Evolutionary conservation across 768 basidiomycete species (phyloP).

Genomic region (Myochromella boudieri): DNA sequence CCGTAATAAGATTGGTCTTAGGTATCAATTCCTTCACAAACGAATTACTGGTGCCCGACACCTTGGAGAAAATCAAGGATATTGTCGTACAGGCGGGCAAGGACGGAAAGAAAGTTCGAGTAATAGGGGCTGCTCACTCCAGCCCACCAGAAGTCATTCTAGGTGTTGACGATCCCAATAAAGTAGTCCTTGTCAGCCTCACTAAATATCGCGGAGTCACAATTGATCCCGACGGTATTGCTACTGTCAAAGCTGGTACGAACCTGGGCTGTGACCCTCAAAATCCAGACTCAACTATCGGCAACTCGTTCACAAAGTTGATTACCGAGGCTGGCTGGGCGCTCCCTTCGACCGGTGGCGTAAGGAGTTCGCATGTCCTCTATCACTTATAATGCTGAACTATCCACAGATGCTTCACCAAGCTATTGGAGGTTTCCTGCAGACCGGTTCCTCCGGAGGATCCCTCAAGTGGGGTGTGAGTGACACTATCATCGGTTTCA

Average conservation of each 20-base stretch:
- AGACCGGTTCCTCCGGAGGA: not conserved
- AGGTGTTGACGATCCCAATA: slow-evolving; percentile 1
- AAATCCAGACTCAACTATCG: slow-evolving; percentile 3
- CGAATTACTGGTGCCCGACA: not conserved
- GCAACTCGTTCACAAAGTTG: not conserved
- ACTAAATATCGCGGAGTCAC: slow-evolving; percentile 5
- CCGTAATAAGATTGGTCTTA: too few species aligned
- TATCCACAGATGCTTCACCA: not conserved
- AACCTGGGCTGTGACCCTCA: slow-evolving; percentile 4
- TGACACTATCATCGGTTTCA: slow-evolving; percentile 5
- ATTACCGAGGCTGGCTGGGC: slow-evolving; percentile 5
- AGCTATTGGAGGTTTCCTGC: not conserved
- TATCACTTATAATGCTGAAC: not conserved
- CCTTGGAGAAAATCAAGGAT: slow-evolving; percentile 1
- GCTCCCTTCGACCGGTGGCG: slow-evolving; percentile 1
- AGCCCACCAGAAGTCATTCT: slow-evolving; percentile 5
- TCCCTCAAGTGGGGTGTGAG: not conserved
- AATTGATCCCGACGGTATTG: not conserved
- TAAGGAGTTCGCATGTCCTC: not conserved
- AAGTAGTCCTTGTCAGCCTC: slow-evolving; percentile 6
- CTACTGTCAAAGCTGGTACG: slow-evolving; percentile 6
- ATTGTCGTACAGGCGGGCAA: not conserved
- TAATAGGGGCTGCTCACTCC: slow-evolving; percentile 4
- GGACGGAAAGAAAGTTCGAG: slow-evolving; percentile 2
- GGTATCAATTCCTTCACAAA: slow-evolving; percentile 6